These are phyloP conservation scores for Cordyceps cateniannulata DNA, from an alignment of 2,329 filamentous ascomycete genomes.

Conservation along the genomic window DNA sequence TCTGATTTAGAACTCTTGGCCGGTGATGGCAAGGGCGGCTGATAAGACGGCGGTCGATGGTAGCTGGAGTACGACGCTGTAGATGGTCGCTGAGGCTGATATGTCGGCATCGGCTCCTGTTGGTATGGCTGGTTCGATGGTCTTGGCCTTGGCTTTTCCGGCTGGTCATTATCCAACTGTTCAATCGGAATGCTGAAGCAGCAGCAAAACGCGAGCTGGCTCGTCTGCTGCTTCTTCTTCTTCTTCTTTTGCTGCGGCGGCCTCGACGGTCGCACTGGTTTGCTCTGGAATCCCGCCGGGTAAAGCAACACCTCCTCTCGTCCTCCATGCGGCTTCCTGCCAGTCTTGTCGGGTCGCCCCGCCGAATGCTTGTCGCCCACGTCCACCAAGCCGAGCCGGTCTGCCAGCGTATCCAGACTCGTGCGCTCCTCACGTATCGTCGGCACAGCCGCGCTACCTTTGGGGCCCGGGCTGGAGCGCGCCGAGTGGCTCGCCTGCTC, in stretches of 20 bases:
- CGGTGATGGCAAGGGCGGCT: conserved; percentile 21
- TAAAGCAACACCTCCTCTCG: neutral
- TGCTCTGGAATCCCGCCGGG: neutral
- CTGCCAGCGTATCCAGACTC: conserved; percentile 82
- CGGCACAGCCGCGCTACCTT: conserved; percentile 31
- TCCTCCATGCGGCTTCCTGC: neutral
- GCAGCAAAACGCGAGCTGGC: conserved; percentile 38
- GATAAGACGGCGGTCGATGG: conserved; percentile 14
- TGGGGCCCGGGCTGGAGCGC: conserved; percentile 39
- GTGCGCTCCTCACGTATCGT: conserved; percentile 58
- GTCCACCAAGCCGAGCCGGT: conserved; percentile 69
- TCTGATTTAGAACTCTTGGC: conserved; percentile 26
- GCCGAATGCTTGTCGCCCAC: conserved; percentile 41
- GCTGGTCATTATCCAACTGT: conserved; percentile 28
- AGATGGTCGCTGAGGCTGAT: conserved; percentile 15
- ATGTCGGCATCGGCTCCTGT: conserved; percentile 19
- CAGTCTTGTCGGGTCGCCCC: conserved; percentile 8
- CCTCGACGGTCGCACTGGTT: neutral
- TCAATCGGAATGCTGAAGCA: conserved; percentile 46
- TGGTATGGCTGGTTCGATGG: conserved; percentile 8
- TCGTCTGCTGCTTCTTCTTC: conserved; percentile 19
- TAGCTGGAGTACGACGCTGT: conserved; percentile 19
- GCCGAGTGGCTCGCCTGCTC: conserved; percentile 62
- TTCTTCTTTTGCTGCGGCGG: conserved; percentile 19
- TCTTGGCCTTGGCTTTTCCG: conserved; percentile 11